These are phyloP conservation scores for Beta vulgaris DNA, from an alignment of 148 eudicot genomes.

Conservation along the genomic window DNA sequence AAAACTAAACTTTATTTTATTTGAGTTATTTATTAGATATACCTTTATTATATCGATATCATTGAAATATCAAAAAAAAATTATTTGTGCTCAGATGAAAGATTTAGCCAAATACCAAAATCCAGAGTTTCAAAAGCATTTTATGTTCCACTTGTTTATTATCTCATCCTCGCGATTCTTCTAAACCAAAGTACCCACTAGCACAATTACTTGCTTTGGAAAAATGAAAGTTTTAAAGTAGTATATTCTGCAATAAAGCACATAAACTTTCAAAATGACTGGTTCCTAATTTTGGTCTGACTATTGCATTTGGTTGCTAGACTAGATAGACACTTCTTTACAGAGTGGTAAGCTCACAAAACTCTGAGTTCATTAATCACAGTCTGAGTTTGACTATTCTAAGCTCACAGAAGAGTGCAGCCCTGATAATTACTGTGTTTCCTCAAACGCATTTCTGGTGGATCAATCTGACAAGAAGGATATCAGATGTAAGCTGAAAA, in stretches of 20 bases:
- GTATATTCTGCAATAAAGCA: background rate
- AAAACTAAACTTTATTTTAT: too few species aligned
- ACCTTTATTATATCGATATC: too few species aligned
- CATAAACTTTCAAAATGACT: background rate
- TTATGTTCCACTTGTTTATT: background rate
- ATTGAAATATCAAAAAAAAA: too few species aligned
- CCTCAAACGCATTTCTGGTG: slow-evolving; percentile 43
- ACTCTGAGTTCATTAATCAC: too few species aligned
- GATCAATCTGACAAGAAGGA: slow-evolving; percentile 36
- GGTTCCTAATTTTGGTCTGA: background rate
- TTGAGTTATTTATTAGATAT: too few species aligned
- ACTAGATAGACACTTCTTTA: too few species aligned
- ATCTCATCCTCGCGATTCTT: background rate
- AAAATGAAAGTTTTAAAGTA: background rate
- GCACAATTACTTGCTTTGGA: background rate
- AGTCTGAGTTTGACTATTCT: too few species aligned
- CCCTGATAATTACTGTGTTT: slow-evolving; percentile 44
- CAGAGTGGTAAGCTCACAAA: too few species aligned
- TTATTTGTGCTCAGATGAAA: slow-evolving; percentile 10
- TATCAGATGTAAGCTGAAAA: slow-evolving; percentile 37
- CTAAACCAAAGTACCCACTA: background rate
- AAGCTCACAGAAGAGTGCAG: slow-evolving; percentile 36
- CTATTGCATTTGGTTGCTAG: background rate
- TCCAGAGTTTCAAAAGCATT: background rate
- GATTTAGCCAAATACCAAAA: background rate